phyloP scores from a whole-genome alignment of 2,329 filamentous ascomycete genomes.

The Sporothrix phasma region DNA sequence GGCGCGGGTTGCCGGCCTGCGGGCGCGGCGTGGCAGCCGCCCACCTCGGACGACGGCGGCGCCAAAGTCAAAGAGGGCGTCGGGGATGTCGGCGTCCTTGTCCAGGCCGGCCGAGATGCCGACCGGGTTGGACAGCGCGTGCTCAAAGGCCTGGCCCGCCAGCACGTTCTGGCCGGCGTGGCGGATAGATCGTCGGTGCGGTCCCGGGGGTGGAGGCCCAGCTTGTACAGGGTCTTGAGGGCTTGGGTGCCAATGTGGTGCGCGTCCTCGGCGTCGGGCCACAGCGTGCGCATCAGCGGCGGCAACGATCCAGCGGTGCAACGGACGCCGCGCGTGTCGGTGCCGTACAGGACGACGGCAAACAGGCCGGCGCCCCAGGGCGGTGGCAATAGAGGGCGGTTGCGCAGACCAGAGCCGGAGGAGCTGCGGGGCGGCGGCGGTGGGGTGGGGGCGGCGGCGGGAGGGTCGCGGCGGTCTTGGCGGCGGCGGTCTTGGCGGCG shows the following conservation, averaged over 20 bases:
- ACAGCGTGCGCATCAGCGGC: constrained; percentile 53
- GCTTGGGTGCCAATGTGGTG: constrained; percentile 67
- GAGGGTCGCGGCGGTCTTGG: background rate
- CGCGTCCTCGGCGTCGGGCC: constrained; percentile 79
- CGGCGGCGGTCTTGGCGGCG: background rate
- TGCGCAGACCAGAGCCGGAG: constrained; percentile 25
- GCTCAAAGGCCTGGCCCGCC: constrained; percentile 54
- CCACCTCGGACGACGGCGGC: constrained; percentile 84
- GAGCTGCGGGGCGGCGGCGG: background rate
- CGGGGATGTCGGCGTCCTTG: constrained; percentile 84
- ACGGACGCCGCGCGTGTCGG: constrained; percentile 63
- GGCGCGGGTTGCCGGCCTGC: constrained; percentile 79
- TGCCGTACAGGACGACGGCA: constrained; percentile 56
- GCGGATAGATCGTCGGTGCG: constrained; percentile 41
- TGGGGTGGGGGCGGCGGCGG: too few relatives aligned
- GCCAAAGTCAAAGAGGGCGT: constrained; percentile 73
- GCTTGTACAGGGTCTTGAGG: constrained; percentile 61
- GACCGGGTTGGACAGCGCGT: constrained; percentile 71
- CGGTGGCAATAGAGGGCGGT: constrained; percentile 32
- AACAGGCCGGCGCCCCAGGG: constrained; percentile 33
- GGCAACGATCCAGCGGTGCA: constrained; percentile 59
- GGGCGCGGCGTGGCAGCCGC: constrained; percentile 80
- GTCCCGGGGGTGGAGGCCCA: constrained; percentile 74
- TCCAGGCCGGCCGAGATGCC: constrained; percentile 93
- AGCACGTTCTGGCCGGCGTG: constrained; percentile 33